Evolutionary conservation across 768 basidiomycete species (phyloP).

Genomic region (Gymnopilus junonius): DNA sequence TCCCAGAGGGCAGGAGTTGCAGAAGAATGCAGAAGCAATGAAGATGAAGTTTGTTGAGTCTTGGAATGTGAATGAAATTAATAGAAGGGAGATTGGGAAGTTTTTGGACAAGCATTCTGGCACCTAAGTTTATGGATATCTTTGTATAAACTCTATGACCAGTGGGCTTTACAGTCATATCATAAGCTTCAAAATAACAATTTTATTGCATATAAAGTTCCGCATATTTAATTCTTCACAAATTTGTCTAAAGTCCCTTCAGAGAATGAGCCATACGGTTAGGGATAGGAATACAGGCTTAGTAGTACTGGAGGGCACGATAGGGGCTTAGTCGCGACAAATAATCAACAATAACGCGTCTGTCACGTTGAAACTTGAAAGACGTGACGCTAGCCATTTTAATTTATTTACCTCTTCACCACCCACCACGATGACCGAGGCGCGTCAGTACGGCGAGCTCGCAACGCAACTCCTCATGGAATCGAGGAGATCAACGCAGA

Average conservation of each 20-base stretch:
- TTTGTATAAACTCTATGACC: too few species aligned
- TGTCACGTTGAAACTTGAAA: slow-evolving; percentile 18
- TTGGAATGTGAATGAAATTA: slow-evolving; percentile 9
- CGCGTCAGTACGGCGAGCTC: slow-evolving; percentile 81
- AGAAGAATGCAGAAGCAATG: background rate
- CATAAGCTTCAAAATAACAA: too few species aligned
- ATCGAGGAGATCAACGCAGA: slow-evolving; percentile 82
- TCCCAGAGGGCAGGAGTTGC: slow-evolving; percentile 7
- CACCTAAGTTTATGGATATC: too few species aligned
- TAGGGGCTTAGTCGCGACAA: slow-evolving; percentile 3
- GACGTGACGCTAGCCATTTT: too few species aligned
- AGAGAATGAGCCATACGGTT: too few species aligned
- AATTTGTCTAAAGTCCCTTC: too few species aligned
- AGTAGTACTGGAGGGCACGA: too few species aligned
- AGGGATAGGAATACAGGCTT: too few species aligned
- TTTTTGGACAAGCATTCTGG: background rate
- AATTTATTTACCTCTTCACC: slow-evolving; percentile 5
- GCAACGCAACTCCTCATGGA: slow-evolving; percentile 88
- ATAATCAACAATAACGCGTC: slow-evolving; percentile 23
- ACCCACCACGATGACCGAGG: slow-evolving; percentile 47
- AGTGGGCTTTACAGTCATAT: too few species aligned
- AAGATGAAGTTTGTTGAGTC: slow-evolving; percentile 1
- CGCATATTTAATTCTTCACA: too few species aligned
- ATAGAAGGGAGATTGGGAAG: background rate
- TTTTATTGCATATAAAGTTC: too few species aligned